Evolutionary conservation across 345 rosid species (phyloP), one percentile per base, ranked within the genome.

Genomic region (Salix brachista): DNA sequence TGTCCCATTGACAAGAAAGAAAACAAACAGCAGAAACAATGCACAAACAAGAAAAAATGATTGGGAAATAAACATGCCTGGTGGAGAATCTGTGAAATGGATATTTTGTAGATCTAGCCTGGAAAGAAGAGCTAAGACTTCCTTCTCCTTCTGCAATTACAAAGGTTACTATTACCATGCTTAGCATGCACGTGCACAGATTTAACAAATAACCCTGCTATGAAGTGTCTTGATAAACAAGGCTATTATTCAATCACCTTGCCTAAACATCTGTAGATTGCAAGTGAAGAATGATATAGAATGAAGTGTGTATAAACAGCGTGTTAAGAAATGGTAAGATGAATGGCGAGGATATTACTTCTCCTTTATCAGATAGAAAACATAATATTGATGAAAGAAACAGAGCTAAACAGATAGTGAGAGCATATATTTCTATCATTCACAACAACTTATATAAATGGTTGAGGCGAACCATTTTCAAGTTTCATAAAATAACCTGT

Each of bases 61-160:
- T 60, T 65, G 46, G 67, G 72, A 32, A 72, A 80, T 54, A 72
- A 77, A 58, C 73, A 61, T 85, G 83, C 98, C 92, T 77, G 97
- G 97, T 66, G 91, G 91, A 75, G 89, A 84, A 71, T 85, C 89
- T 68, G 90, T 36, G 69, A 91, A 93, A 79, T 82, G 89, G 78
- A 91, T 83, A 69, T 88, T 86, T 68, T 79, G 83, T 46, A 88
- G 44, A 81, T 96, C 99, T 69, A 96, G 93, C 81, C 93, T 87
- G 78, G 97, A 91, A 71, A 96, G 84, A 72, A 93, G 91, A 72
- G 97, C 96, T 71, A 93, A 82, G 48, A 91, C 94, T 78, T 95
- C 93, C 87, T 88, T 89, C 83, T 93, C 98, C 58, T 88, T 88
- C 99, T 96, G 94, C 91, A 80, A 39, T 76, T 75, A 77, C 23